phyloP scores from a whole-genome alignment of 306 rosid species.

The Alnus rubra region DNA sequence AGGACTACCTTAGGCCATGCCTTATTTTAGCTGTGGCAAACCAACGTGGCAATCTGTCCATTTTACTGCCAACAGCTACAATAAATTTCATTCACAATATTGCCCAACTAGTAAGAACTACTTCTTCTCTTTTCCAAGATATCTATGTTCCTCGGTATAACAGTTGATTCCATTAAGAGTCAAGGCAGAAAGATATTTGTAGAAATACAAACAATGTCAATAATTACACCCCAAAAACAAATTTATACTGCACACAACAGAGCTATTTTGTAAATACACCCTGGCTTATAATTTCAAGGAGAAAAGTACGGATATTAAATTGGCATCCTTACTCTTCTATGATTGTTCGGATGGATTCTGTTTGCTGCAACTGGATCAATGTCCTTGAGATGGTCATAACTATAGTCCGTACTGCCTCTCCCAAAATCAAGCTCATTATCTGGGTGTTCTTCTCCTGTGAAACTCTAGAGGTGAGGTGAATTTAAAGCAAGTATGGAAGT shows the following conservation, averaged over 20 bases:
- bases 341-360: constrained; percentile 88
- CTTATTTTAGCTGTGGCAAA: background rate
- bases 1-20: background rate
- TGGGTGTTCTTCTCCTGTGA: constrained; percentile 38
- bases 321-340: constrained; percentile 61
- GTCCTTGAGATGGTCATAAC: constrained; percentile 61
- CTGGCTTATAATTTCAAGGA: constrained; percentile 5
- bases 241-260: background rate
- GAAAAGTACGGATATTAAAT: constrained; percentile 22
- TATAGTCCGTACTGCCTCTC: constrained; percentile 34
- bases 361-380: constrained; percentile 88
- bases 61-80: background rate
- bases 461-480: constrained; percentile 9
- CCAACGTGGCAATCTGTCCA: background rate
- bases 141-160: background rate
- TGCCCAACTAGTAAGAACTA: background rate
- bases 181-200: background rate
- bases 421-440: constrained; percentile 32
- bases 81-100: background rate
- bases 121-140: background rate
- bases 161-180: background rate
- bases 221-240: background rate
- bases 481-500: background rate
- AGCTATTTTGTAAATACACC: background rate
- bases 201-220: background rate